These are phyloP conservation scores for Russula sp. DNA, from an alignment of 768 basidiomycete species.

Conservation along the genomic window DNA sequence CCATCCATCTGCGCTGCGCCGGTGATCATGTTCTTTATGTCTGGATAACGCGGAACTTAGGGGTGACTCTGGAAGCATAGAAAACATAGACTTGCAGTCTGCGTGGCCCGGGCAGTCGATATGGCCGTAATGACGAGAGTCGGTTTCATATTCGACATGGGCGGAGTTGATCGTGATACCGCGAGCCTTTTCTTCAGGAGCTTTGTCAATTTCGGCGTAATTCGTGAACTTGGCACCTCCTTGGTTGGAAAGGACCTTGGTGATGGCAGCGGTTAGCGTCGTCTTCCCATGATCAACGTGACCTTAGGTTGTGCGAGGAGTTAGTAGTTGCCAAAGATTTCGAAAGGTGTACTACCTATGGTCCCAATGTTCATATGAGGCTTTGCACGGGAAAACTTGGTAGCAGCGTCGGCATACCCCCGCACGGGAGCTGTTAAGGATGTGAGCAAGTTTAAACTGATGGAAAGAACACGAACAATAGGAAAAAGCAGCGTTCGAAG, in stretches of 20 bases:
- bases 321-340: background rate
- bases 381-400: constrained; percentile 67
- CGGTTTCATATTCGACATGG: constrained; percentile 98
- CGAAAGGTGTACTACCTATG: constrained; percentile 55
- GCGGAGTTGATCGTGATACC: constrained; percentile 99
- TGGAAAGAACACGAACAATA: constrained; percentile 7
- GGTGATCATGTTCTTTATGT: constrained; percentile 99
- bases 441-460: background rate
- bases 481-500: constrained; percentile 3
- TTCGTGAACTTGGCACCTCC: constrained; percentile 87
- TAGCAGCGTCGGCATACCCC: constrained; percentile 67
- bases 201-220: constrained; percentile 98
- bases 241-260: constrained; percentile 78
- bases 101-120: constrained; percentile 98
- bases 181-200: constrained; percentile 98
- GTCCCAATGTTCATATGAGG: constrained; percentile 96
- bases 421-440: constrained; percentile 49
- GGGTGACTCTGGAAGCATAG: constrained; percentile 19
- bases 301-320: constrained; percentile 42
- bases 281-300: constrained; percentile 99
- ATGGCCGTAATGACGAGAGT: constrained; percentile 88
- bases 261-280: constrained; percentile 92
- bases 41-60: constrained; percentile 40
- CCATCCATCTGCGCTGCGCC: constrained; percentile 98
- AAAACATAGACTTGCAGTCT: constrained; percentile 62